Evolutionary conservation across 2,329 filamentous ascomycete species (phyloP), one percentile per base, ranked within the genome.

Genomic region (Xylaria hypoxylon): DNA sequence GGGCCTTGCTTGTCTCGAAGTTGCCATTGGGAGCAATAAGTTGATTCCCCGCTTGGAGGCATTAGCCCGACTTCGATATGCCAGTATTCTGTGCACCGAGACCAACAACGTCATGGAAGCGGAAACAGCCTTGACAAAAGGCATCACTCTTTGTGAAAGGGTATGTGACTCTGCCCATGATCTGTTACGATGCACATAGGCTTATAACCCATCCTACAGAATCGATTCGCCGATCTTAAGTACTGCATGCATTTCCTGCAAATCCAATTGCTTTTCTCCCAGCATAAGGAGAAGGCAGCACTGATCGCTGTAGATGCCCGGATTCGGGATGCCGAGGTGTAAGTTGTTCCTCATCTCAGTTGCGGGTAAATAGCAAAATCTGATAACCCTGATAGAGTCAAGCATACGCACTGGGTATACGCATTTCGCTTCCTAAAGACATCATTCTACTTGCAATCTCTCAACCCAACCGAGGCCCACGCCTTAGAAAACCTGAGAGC

Each of bases 181-280:
- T 50, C 26, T 55, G 35, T 31, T 31, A 38, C 5, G 3, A 13
- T 8, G 24, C 5, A 26, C 10, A 19, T 56, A 55, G 19, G 76
- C 74, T 81, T 78, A 74, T 67, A 40, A 38, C 26, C 51, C 26
- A 19, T 33, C 35, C 11, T 19, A 7, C 40, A 88, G 80, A 86
- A 87, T 67, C 83, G 85, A 52, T 84, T 89, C 67, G 74, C 80
- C 28, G 92, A 94, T 71, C 78, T 94, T 44, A 93, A 92, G 76
- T 93, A 93, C 77, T 88, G 88, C 68, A 92, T 93, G 85, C 87
- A 92, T 70, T 92, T 93, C 75, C 81, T 93, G 17, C 86, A 91
- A 65, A 85, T 90, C 55, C 90, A 91, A 71, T 85, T 92, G 1
- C 81, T 92, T 5, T 75, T 73, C 64, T 92, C 90, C 71, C 89